Base-by-base conservation (phyloP, 2,329 filamentous ascomycete genomes). In the Trichophyton schoenleinii region DNA sequence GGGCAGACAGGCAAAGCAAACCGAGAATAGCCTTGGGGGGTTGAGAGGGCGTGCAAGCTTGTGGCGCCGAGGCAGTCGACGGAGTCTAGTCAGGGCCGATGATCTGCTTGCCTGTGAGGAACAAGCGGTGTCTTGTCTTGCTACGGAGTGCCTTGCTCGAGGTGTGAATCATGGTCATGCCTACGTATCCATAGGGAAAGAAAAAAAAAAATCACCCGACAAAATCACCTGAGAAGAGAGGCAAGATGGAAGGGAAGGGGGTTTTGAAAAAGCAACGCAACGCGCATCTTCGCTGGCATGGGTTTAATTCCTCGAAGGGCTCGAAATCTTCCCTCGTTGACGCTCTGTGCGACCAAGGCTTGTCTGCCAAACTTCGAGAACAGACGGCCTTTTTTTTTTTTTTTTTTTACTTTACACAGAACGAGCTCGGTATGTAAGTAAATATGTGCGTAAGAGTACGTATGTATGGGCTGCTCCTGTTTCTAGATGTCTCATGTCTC, bases 401-500 rank as follows among this genome's bases (percentile, higher is more conserved):
- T 41, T 41, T 41, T 42, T 1, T 42, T 42, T 42, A 18, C 18
- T 13, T 18, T 8, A 44, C 15, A 11, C 9, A 36, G 34, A 9
- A 36, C 34, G 8, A 36, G 28, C 28, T 28, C 5, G 28, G 28
- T 28, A 28, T 28, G 28, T 22, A 2, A 2, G 22, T 22, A 22
- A 22, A 3, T 3, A 28, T 28, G 25, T 28, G 25, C 4, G 25
- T 28, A 36, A 36, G 34, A 11, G 9, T 36, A 36, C 7, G 34
- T 9, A 11, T 36, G 34, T 36, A 36, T 36, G 8, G 34, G 34
- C 34, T 36, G 22, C 34, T 13, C 22, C 22, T 58, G 55, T 58
- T 58, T 58, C 55, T 42, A 18, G 36, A 58, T 58, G 55, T 58
- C 55, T 58, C 55, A 58, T 58, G 55, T 58, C 55, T 58, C 55